Base-by-base conservation (phyloP, 768 basidiomycete species). In the Trichaptum fuscoviolaceum region DNA sequence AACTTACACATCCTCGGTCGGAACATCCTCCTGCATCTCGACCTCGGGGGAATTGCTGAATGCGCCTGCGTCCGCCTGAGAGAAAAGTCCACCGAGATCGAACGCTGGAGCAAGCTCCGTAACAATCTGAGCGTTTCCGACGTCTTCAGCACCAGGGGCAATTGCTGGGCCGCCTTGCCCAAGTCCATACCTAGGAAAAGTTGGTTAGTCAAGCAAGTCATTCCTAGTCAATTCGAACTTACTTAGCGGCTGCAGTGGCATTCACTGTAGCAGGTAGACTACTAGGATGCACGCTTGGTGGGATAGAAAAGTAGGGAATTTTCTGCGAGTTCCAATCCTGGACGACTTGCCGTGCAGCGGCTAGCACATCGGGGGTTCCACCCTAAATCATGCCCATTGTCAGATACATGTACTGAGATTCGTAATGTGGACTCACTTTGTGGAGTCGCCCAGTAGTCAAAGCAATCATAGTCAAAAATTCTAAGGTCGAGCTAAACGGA, bases 301-400 rank as follows among this genome's bases (percentile, higher is more conserved):
- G 94, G 1, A 80, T 74, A 4, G 94, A 92, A 78, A 83, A 92
- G 78, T 93, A 99, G 0, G 93, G 91, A 12, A 98, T 96, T 73
- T 94, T 96, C 75, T 97, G 95, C 66, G 93, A 87, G 72, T 98
- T 98, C 96, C 96, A 99, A 74, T 99, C 95, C 62, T 81, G 85
- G 0, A 98, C 76, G 25, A 98, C 84, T 17, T 90, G 87, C 35
- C 93, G 88, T 0, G 96, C 94, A 0, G 94, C 85, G 7, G 90
- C 82, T 58, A 89, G 85, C 35, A 96, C 75, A 75, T 98, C 95
- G 1, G 96, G 96, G 0, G 94, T 90, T 62, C 96, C 96, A 34
- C 95, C 95, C 91, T 93, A 69, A 3, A 24, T 18, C 18, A 62
- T 27, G 58, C 23, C 12, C 26, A 24, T 27, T 12, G 15, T 18